Base-by-base conservation (phyloP, 352 stramenopile species). In the Phytophthora nicotianae region DNA sequence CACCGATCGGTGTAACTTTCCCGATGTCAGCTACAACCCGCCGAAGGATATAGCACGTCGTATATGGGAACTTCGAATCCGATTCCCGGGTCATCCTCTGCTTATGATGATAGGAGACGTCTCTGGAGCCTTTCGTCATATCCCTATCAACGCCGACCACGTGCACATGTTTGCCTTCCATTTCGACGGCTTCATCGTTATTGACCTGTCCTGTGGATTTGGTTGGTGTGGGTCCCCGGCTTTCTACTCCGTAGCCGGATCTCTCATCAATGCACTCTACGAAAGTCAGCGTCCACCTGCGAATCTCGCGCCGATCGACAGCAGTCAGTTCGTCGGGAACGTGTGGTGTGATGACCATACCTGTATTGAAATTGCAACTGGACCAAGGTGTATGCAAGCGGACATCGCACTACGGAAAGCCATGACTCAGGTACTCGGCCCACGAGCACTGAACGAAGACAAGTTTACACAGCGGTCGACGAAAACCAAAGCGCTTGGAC, bases 111-210 rank as follows among this genome's bases (percentile, higher is more conserved):
- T 58, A 5, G 49, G 57, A 5, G 40, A 65, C 27, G 48, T 65
- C 16, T 50, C 41, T 1, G 19, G 47, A 0, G 21, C 57, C 1
- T 65, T 65, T 47, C 48, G 48, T 26, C 57, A 58, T 27, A 53
- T 65, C 6, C 57, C 57, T 2, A 49, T 65, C 5, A 32, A 23
- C n/a, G 58, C 27, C 0, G 11, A 24, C 0, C 40, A 53, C 13
- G 62, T 66, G 0, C 54, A 70, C 45, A 58, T 71, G 33, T 71
- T 66, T 26, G 49, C 43, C 55, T 60, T 21, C 50, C 14, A 3
- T 7, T 67, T 67, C 21, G 58, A 54, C 9, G 35, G 29, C 3
- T 43, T 26, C 9, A 0, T 67, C 5, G 35, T 61, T 0, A 52
- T 67, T 19, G 50, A 61, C 24, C 10, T 56, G 0, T 14, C 50